Base-by-base conservation (phyloP, 2,329 filamentous ascomycete genomes). In the Aspergillus brunneoviolaceus region DNA sequence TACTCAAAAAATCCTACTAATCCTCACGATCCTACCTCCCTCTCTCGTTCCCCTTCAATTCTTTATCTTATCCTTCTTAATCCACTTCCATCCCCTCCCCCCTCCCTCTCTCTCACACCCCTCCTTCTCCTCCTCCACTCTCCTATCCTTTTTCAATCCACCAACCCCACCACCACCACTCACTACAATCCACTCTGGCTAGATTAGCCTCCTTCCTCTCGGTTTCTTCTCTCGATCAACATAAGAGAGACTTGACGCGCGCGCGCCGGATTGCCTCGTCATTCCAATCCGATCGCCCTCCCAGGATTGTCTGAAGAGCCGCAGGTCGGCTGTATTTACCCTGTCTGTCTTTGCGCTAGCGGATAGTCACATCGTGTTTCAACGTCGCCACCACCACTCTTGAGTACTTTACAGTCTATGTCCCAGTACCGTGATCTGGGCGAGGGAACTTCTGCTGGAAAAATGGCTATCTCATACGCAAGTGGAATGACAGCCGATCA, bases 401-500 rank as follows among this genome's bases (percentile, higher is more conserved):
- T 33, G 6, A 4, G 47, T 25, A 4, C 27, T 48, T 50, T 57
- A 51, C 67, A 63, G 66, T 71, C 70, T 75, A 76, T 76, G 74
- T 75, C 73, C 65, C 72, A 72, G 66, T 60, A 67, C 63, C 67
- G 68, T 63, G 64, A 69, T 61, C 55, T 64, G 63, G 68, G 73
- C 65, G 71, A 76, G 63, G 69, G 72, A 23, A 23, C 23, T 64
- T 67, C 39, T n/a, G 4, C 68, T 64, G 67, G 60, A 54, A 68
- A 73, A 61, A 77, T 77, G 74, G 71, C 73, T 62, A 71, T 76
- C 65, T 74, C 74, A 57, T 77, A 77, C 64, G 69, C 72, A 60
- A 72, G 65, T 61, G 69, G 70, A 55, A 68, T 72, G 51, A 64
- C 70, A 55, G 65, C 70, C 59, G 70, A 72, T 63, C 70, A 70